A percentile compares a stretch with the other conserved stretches of the same genome.
phyloP scores from a whole-genome alignment of 2,329 filamentous ascomycete genomes.

The Ophiostoma sp. region DNA sequence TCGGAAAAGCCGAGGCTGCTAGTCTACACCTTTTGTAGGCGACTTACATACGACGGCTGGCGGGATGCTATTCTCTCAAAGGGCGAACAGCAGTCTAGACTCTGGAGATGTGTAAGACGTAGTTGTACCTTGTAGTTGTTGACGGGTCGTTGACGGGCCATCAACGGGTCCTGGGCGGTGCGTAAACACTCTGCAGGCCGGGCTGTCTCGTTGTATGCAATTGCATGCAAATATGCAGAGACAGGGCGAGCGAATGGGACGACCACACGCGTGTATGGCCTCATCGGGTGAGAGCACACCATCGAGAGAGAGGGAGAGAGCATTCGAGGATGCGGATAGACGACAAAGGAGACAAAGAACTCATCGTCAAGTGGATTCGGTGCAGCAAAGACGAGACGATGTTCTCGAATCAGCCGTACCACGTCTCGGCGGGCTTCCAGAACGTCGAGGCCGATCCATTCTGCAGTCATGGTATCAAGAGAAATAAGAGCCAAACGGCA shows the following conservation, averaged over 20 bases:
- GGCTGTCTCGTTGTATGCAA: neutral
- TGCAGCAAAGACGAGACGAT: slow-evolving; percentile 5
- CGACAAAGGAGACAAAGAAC: neutral
- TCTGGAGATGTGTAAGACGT: slow-evolving; percentile 5
- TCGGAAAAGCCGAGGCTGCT: slow-evolving; percentile 21
- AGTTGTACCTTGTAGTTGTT: too few species aligned
- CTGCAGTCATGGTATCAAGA: neutral
- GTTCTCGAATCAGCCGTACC: neutral
- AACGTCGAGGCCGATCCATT: neutral
- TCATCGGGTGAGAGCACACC: neutral
- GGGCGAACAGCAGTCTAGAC: neutral
- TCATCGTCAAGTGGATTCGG: neutral
- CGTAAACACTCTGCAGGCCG: neutral
- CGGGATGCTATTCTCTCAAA: neutral
- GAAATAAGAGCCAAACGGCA: neutral
- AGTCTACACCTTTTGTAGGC: neutral
- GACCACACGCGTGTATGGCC: neutral
- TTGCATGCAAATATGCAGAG: neutral
- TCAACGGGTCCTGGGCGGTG: neutral
- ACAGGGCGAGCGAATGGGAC: neutral
- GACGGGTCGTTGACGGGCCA: neutral
- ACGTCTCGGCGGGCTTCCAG: neutral
- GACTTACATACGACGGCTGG: slow-evolving; percentile 8
- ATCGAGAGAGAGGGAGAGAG: neutral
- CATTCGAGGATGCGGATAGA: neutral